phyloP scores from a whole-genome alignment of 129 eudicot genomes.

The Gnaphalium uliginosum region DNA sequence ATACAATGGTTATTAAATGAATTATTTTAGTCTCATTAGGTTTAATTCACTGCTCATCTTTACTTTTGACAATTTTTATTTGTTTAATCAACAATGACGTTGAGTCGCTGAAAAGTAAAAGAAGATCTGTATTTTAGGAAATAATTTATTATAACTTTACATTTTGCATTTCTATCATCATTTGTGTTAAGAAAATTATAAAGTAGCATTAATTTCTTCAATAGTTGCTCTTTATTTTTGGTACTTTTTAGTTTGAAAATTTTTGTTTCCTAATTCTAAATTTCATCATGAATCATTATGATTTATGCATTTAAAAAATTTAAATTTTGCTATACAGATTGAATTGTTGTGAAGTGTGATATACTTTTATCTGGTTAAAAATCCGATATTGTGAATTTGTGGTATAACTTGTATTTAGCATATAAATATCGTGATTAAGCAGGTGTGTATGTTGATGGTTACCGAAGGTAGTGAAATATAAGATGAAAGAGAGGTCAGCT shows the following conservation, averaged over 20 bases:
- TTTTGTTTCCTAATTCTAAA: constrained; percentile 18
- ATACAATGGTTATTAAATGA: background rate
- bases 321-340: background rate
- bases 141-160: background rate
- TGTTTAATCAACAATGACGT: constrained; percentile 22
- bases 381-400: constrained; percentile 13
- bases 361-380: too few species aligned
- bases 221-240: background rate
- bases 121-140: constrained; percentile 29
- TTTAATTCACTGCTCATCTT: constrained; percentile 22
- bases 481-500: constrained; percentile 63
- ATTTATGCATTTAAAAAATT: background rate
- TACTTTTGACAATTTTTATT: constrained; percentile 20
- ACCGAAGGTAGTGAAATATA: constrained; percentile 24
- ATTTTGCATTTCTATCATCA: background rate
- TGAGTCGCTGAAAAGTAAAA: constrained; percentile 28
- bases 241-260: constrained; percentile 6
- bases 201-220: constrained; percentile 7
- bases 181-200: constrained; percentile 16
- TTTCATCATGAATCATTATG: constrained; percentile 16
- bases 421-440: background rate
- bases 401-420: background rate
- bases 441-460: constrained; percentile 52
- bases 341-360: too few species aligned
- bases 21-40: constrained; percentile 20